These are phyloP conservation scores for Globisporangium nagaii DNA, from an alignment of 352 stramenopile genomes.

Conservation along the genomic window DNA sequence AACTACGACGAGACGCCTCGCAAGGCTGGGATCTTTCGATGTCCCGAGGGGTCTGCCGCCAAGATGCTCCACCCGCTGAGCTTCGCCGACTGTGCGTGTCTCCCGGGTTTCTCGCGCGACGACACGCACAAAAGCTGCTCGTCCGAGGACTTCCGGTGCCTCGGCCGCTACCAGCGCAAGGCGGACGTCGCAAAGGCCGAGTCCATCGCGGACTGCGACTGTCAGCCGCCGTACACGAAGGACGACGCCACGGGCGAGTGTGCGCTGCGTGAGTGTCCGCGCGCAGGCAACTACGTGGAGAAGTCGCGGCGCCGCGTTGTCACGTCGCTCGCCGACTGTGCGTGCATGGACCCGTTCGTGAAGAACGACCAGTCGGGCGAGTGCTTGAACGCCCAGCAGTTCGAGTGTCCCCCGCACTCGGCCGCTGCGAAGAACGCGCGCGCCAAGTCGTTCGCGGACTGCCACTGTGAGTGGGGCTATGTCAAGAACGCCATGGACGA, in stretches of 20 bases:
- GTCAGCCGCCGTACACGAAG: slow-evolving; percentile 66
- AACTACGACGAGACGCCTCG: slow-evolving; percentile 8
- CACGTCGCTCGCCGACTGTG: slow-evolving; percentile 67
- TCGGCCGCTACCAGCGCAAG: slow-evolving; percentile 53
- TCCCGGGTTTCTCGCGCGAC: slow-evolving; percentile 25
- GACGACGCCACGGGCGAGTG: slow-evolving; percentile 49
- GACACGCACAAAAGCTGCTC: slow-evolving; percentile 30
- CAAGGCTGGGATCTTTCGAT: slow-evolving; percentile 15
- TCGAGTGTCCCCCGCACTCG: slow-evolving; percentile 33
- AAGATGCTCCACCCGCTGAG: slow-evolving; percentile 26
- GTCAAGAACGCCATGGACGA: slow-evolving; percentile 34
- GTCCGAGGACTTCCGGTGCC: slow-evolving; percentile 39
- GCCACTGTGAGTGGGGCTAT: slow-evolving; percentile 70
- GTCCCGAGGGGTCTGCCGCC: slow-evolving; percentile 25
- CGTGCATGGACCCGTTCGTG: slow-evolving; percentile 46
- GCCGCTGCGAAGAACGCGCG: slow-evolving; percentile 21
- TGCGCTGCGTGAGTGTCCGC: slow-evolving; percentile 46
- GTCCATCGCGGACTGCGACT: slow-evolving; percentile 74
- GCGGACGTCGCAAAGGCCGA: slow-evolving; percentile 15
- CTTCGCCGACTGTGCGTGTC: slow-evolving; percentile 38
- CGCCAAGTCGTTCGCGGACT: slow-evolving; percentile 58
- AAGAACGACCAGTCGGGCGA: slow-evolving; percentile 77
- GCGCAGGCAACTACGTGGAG: slow-evolving; percentile 73
- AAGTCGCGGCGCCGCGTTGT: slow-evolving; percentile 25
- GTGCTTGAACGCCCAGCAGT: slow-evolving; percentile 29